phyloP scores from a whole-genome alignment of 2,329 filamentous ascomycete genomes.

The Trichophyton verrucosum region DNA sequence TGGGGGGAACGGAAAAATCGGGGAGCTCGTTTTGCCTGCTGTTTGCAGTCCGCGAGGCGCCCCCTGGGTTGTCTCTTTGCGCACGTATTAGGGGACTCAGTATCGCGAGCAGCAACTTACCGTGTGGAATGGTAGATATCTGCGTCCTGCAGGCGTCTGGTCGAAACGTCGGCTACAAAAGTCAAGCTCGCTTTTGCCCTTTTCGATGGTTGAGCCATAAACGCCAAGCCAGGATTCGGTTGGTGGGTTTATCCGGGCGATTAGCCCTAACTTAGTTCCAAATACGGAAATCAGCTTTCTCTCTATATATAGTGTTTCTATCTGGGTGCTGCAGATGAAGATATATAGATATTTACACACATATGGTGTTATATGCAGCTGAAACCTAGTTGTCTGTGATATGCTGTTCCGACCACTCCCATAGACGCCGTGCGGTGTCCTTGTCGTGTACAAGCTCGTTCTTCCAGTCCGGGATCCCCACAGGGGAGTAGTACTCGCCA shows the following conservation, averaged over 20 bases:
- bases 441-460: conserved; percentile 23
- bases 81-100: not conserved
- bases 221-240: not conserved
- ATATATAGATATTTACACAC: not conserved
- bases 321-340: not conserved
- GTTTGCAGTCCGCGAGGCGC: not conserved
- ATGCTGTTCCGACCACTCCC: conserved; percentile 35
- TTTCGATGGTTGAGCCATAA: not conserved
- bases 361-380: not conserved
- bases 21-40: not conserved
- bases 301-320: not conserved
- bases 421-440: conserved; percentile 25
- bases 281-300: not conserved
- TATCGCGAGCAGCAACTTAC: not conserved
- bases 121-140: not conserved
- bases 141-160: not conserved
- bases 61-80: not conserved
- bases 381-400: not conserved
- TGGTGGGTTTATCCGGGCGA: not conserved
- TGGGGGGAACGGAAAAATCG: conserved; percentile 6
- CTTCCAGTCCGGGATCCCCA: conserved; percentile 24
- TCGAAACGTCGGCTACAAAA: not conserved
- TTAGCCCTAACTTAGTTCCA: conserved; percentile 1
- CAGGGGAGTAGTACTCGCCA: conserved; percentile 32
- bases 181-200: conserved; percentile 1